A percentile compares a stretch with the other conserved stretches of the same genome.
Evolutionary conservation across 768 basidiomycete species (phyloP).

Genomic region (Russula ochroleuca): DNA sequence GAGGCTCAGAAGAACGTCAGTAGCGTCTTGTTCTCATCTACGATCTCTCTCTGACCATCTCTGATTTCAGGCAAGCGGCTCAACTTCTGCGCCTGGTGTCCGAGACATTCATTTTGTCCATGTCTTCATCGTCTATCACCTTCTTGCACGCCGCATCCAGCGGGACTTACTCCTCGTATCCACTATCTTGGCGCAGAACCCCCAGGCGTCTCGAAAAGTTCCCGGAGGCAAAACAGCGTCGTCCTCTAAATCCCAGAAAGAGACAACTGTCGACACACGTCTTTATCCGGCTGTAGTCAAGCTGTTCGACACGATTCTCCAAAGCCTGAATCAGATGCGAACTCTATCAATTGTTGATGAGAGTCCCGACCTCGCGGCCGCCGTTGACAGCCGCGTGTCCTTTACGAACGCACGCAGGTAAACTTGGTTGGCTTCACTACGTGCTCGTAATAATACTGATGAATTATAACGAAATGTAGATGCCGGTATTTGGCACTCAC

Average conservation of each 20-base stretch:
- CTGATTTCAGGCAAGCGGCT: conserved; percentile 39
- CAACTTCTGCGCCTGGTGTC: conserved; percentile 43
- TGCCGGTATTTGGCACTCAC: conserved; percentile 74
- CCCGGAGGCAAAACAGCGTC: conserved; percentile 19
- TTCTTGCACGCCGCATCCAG: conserved; percentile 81
- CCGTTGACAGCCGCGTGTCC: conserved; percentile 69
- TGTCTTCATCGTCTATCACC: conserved; percentile 81
- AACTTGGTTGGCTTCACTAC: conserved; percentile 21
- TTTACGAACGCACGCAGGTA: conserved; percentile 75
- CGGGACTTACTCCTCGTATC: conserved; percentile 80
- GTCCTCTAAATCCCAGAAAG: conserved; percentile 36
- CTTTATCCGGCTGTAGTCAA: conserved; percentile 88
- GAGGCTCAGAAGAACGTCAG: conserved; percentile 84
- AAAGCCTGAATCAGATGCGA: conserved; percentile 81
- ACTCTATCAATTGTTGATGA: conserved; percentile 83
- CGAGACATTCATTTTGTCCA: conserved; percentile 84
- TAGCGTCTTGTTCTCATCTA: not conserved
- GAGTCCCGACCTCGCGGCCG: conserved; percentile 74
- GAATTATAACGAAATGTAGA: conserved; percentile 36
- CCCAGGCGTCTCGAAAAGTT: conserved; percentile 29
- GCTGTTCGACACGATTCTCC: conserved; percentile 77
- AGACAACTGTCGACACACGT: conserved; percentile 59
- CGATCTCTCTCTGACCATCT: conserved; percentile 11
- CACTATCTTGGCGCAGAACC: conserved; percentile 48
- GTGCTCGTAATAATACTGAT: conserved; percentile 5